Conservation (phyloP, 1,284 basidiomycete genomes). For the Cerrena zonata region DNA sequence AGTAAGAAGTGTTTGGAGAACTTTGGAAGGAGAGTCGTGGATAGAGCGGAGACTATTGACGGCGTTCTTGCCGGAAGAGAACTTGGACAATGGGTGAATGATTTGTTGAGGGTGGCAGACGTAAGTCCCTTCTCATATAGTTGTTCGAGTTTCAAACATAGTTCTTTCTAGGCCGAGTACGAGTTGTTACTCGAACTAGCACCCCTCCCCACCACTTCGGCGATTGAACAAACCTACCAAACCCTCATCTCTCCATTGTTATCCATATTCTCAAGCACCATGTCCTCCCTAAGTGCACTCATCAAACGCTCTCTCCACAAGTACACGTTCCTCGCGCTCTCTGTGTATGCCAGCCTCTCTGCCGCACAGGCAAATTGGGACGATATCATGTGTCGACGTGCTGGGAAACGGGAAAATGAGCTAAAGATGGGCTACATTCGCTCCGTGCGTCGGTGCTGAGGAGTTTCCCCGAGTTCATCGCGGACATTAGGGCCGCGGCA, state of each 20-base stretch:
- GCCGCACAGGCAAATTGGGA: slow-evolving; percentile 60
- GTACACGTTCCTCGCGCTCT: slow-evolving; percentile 75
- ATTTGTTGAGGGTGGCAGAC: slow-evolving; percentile 57
- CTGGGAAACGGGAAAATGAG: slow-evolving; percentile 53
- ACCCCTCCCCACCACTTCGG: slow-evolving; percentile 39
- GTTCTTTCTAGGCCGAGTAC: slow-evolving; percentile 51
- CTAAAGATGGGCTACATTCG: slow-evolving; percentile 61
- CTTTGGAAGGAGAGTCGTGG: slow-evolving; percentile 61
- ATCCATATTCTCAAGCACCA: slow-evolving; percentile 53
- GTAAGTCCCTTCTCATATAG: slow-evolving; percentile 30
- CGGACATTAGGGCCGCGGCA: slow-evolving; percentile 63
- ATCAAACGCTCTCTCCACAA: slow-evolving; percentile 81
- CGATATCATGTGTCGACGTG: slow-evolving; percentile 47
- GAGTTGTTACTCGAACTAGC: slow-evolving; percentile 55
- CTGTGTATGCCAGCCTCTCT: slow-evolving; percentile 54
- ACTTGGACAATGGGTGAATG: slow-evolving; percentile 61
- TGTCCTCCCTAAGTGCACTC: slow-evolving; percentile 57
- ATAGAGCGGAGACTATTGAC: slow-evolving; percentile 60
- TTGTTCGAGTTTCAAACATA: slow-evolving; percentile 1
- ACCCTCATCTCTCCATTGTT: slow-evolving; percentile 60
- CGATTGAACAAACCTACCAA: slow-evolving; percentile 51
- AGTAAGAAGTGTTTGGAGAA: slow-evolving; percentile 63
- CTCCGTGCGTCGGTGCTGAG: slow-evolving; percentile 64
- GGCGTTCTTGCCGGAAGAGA: slow-evolving; percentile 59
- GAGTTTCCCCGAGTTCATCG: slow-evolving; percentile 75